Evolutionary conservation across 2,329 filamentous ascomycete species (phyloP).

Genomic region (Thermothelomyces thermophilus): DNA sequence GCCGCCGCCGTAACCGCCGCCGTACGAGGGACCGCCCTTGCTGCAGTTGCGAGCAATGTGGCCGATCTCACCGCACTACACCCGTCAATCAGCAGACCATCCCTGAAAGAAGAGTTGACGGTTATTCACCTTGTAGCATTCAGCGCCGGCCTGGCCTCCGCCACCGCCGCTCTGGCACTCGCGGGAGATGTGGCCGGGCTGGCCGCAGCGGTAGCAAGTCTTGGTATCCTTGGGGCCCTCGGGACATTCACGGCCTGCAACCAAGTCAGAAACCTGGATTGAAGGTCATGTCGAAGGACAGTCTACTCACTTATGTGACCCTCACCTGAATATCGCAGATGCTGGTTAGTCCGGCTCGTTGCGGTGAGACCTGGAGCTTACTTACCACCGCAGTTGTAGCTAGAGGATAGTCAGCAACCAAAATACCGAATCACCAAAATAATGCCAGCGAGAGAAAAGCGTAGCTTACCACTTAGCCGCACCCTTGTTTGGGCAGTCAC

Average conservation of each 20-base stretch:
- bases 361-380: slow-evolving; percentile 23
- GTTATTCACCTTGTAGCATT: slow-evolving; percentile 76
- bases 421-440: too few species aligned
- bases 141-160: slow-evolving; percentile 46
- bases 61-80: slow-evolving; percentile 80
- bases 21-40: slow-evolving; percentile 45
- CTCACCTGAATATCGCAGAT: slow-evolving; percentile 37
- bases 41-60: slow-evolving; percentile 93
- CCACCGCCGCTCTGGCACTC: slow-evolving; percentile 59
- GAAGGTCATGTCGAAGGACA: too few species aligned
- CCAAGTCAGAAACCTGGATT: not conserved
- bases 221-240: slow-evolving; percentile 81
- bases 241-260: slow-evolving; percentile 76
- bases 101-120: not conserved
- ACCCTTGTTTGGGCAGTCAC: slow-evolving; percentile 79
- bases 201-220: slow-evolving; percentile 72
- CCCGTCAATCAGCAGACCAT: slow-evolving; percentile 5
- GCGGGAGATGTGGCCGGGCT: slow-evolving; percentile 84
- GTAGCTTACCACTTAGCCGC: slow-evolving; percentile 68
- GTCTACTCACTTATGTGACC: slow-evolving; percentile 70
- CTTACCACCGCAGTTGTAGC: slow-evolving; percentile 77
- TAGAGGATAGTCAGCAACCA: slow-evolving; percentile 29
- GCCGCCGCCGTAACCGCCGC: slow-evolving; percentile 39
- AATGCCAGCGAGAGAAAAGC: too few species aligned
- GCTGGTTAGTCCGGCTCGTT: slow-evolving; percentile 22